A percentile compares a stretch with the other conserved stretches of the same genome.
Conservation (phyloP, 495 filamentous ascomycete genomes). For the Xylona heveae region DNA sequence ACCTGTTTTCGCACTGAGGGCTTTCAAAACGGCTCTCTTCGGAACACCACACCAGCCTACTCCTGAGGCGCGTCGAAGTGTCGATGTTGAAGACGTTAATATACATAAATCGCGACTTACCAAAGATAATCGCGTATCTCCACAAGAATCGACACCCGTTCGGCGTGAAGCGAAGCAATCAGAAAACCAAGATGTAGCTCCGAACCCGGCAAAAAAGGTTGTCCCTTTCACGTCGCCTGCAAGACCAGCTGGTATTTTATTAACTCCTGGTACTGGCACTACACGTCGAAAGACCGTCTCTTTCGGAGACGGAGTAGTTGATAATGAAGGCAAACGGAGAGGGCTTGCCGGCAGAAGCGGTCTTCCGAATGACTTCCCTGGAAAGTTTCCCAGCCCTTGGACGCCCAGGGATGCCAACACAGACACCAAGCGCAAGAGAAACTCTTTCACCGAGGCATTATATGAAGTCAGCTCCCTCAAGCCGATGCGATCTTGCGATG, state of each 20-base stretch:
- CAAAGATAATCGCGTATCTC: no score
- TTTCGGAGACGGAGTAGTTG: constrained; percentile 46
- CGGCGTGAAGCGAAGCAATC: constrained; percentile 4
- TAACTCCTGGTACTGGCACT: constrained; percentile 70
- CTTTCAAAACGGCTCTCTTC: constrained; percentile 78
- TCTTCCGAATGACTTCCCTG: constrained; percentile 29
- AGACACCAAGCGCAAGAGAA: constrained; percentile 4
- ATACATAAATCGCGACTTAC: no score
- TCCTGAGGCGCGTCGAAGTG: no score
- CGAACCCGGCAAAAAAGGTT: constrained; percentile 14
- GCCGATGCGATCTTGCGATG: neutral
- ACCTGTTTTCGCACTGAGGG: constrained; percentile 81
- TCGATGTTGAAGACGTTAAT: no score
- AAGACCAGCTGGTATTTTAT: constrained; percentile 47
- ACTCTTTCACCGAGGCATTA: constrained; percentile 1
- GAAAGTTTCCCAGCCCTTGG: constrained; percentile 46
- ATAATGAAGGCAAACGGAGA: constrained; percentile 26
- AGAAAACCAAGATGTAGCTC: constrained; percentile 3
- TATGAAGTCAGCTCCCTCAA: constrained; percentile 20
- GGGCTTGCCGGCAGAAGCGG: constrained; percentile 21
- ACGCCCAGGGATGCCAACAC: constrained; percentile 14
- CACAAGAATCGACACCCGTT: neutral
- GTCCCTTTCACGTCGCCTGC: constrained; percentile 43
- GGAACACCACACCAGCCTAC: constrained; percentile 74
- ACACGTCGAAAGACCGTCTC: constrained; percentile 76